Evolutionary conservation across 805 yeast genomes (phyloP).

Genomic region (Kuraishia hungarica): DNA sequence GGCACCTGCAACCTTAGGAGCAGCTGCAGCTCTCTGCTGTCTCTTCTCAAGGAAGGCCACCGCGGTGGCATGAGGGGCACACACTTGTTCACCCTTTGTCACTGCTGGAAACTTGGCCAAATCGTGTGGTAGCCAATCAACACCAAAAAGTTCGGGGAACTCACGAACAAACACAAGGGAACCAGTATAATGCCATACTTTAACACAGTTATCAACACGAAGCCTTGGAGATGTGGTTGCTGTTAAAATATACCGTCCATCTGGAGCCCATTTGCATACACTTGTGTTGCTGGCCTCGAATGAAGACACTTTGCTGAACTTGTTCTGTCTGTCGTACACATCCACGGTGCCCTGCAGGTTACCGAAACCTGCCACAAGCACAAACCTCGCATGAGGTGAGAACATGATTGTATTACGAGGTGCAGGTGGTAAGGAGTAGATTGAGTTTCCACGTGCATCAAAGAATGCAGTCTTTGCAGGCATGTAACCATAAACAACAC

Average conservation of each 20-base stretch:
- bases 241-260: conserved; percentile 85
- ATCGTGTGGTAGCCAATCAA: conserved; percentile 75
- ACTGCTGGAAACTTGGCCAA: conserved; percentile 45
- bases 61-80: conserved; percentile 67
- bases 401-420: conserved; percentile 85
- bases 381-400: conserved; percentile 89
- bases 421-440: conserved; percentile 75
- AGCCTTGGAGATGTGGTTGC: conserved; percentile 97
- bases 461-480: conserved; percentile 93
- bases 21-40: conserved; percentile 22
- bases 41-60: conserved; percentile 41
- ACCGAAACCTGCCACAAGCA: conserved; percentile 95
- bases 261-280: conserved; percentile 98
- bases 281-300: conserved; percentile 92
- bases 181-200: conserved; percentile 90
- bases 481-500: conserved; percentile 96
- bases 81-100: conserved; percentile 42
- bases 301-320: conserved; percentile 68
- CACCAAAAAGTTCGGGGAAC: conserved; percentile 71
- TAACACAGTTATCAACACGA: conserved; percentile 92
- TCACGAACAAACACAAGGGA: conserved; percentile 70
- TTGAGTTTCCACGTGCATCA: conserved; percentile 85
- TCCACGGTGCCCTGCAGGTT: conserved; percentile 96
- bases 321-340: conserved; percentile 83
- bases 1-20: conserved; percentile 68